phyloP scores from a whole-genome alignment of 768 basidiomycete species.

The Boletus pseudopeckii region DNA sequence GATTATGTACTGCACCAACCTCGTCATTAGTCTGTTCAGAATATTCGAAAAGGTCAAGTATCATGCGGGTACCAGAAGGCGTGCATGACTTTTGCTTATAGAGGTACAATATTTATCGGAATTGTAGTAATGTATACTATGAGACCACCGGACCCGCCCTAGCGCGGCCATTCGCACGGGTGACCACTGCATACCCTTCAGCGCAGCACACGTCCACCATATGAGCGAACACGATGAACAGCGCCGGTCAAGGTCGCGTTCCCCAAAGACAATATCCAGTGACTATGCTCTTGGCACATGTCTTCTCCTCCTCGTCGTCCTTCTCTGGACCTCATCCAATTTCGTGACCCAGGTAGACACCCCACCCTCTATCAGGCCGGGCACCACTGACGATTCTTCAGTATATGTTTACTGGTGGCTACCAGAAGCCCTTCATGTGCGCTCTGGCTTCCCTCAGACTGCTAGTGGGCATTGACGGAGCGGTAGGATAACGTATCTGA shows the following conservation, averaged over 20 bases:
- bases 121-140: background rate
- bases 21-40: constrained; percentile 80
- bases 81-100: constrained; percentile 7
- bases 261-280: constrained; percentile 11
- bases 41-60: constrained; percentile 91
- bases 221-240: constrained; percentile 22
- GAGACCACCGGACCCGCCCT: background rate
- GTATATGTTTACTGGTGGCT: constrained; percentile 63
- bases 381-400: constrained; percentile 14
- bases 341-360: constrained; percentile 74
- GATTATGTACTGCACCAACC: constrained; percentile 77
- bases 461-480: constrained; percentile 1
- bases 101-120: constrained; percentile 4
- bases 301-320: constrained; percentile 69
- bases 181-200: background rate
- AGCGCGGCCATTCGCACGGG: constrained; percentile 9
- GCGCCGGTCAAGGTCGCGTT: constrained; percentile 6
- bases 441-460: constrained; percentile 18
- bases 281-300: constrained; percentile 59
- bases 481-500: constrained; percentile 80
- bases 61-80: constrained; percentile 40
- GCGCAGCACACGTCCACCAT: background rate
- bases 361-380: background rate
- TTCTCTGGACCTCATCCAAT: constrained; percentile 87
- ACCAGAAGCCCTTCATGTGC: constrained; percentile 87